phyloP scores from a whole-genome alignment of 1,284 basidiomycete species.

The Bondarzewia mesenterica region DNA sequence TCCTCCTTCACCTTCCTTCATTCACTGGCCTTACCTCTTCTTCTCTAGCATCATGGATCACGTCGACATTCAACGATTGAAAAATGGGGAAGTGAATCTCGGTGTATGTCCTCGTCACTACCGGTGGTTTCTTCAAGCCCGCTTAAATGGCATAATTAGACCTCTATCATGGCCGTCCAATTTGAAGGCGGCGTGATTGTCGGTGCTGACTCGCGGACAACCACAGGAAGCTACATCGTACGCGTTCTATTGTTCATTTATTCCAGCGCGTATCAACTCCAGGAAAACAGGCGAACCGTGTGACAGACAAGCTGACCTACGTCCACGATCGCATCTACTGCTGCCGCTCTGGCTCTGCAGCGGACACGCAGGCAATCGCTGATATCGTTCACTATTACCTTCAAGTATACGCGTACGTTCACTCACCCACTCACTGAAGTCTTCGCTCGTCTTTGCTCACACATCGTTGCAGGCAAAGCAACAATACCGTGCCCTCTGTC shows the following conservation, averaged over 20 bases:
- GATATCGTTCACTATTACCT: slow-evolving; percentile 87
- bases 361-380: slow-evolving; percentile 96
- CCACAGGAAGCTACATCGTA: slow-evolving; percentile 94
- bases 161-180: slow-evolving; percentile 99
- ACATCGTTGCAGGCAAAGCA: slow-evolving; percentile 46
- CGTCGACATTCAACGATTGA: slow-evolving; percentile 72
- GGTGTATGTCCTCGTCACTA: slow-evolving; percentile 55
- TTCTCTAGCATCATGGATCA: slow-evolving; percentile 53
- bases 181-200: slow-evolving; percentile 94
- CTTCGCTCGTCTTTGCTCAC: neutral
- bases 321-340: slow-evolving; percentile 98
- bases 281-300: slow-evolving; percentile 78
- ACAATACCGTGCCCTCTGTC: slow-evolving; percentile 70
- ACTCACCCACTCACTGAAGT: no score
- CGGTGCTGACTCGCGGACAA: slow-evolving; percentile 95
- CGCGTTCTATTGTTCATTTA: slow-evolving; percentile 17
- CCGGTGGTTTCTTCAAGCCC: neutral
- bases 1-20: slow-evolving; percentile 17
- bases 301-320: slow-evolving; percentile 97
- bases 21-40: slow-evolving; percentile 16
- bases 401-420: slow-evolving; percentile 67
- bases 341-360: slow-evolving; percentile 96
- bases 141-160: slow-evolving; percentile 39
- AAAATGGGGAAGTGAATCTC: slow-evolving; percentile 90
- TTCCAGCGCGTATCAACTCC: neutral